Evolutionary conservation across 352 stramenopile species (phyloP).

Genomic region (Phytopythium mirpurense): DNA sequence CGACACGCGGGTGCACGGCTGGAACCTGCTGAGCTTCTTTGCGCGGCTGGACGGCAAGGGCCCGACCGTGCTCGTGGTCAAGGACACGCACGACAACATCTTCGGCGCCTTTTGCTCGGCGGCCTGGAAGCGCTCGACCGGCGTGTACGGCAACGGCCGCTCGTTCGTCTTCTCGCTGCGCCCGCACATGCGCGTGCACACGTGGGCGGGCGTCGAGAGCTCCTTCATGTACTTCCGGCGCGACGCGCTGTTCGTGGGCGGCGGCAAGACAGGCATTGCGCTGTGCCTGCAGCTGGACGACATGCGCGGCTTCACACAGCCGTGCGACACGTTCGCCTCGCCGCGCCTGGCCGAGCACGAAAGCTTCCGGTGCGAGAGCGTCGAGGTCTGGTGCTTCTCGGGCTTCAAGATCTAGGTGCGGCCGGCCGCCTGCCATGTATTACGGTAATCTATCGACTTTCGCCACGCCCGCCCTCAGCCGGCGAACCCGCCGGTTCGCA

Average conservation of each 20-base stretch:
- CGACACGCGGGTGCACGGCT: constrained; percentile 56
- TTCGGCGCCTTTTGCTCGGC: constrained; percentile 72
- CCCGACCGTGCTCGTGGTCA: constrained; percentile 57
- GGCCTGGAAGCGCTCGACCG: constrained; percentile 44
- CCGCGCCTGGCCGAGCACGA: constrained; percentile 40
- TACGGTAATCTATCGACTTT: constrained; percentile 1
- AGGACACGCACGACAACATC: constrained; percentile 64
- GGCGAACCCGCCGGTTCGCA: constrained; percentile 1
- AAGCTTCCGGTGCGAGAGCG: constrained; percentile 51
- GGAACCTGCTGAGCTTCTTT: constrained; percentile 71
- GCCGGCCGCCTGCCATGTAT: too few relatives aligned
- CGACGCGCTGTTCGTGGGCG: constrained; percentile 58
- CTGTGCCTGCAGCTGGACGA: constrained; percentile 71
- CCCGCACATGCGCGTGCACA: constrained; percentile 43
- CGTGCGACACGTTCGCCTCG: constrained; percentile 61
- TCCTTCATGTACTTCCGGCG: constrained; percentile 66
- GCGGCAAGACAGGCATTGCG: constrained; percentile 60
- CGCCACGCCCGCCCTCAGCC: neutral
- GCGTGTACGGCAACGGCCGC: constrained; percentile 71
- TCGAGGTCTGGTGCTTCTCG: constrained; percentile 74
- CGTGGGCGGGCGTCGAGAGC: constrained; percentile 58
- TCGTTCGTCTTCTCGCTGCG: constrained; percentile 73
- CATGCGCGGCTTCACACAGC: constrained; percentile 56
- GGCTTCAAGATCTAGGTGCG: constrained; percentile 55
- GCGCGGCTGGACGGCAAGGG: constrained; percentile 48